Evolutionary conservation across 345 rosid genomes (phyloP).

Genomic region (Brassica carinata): DNA sequence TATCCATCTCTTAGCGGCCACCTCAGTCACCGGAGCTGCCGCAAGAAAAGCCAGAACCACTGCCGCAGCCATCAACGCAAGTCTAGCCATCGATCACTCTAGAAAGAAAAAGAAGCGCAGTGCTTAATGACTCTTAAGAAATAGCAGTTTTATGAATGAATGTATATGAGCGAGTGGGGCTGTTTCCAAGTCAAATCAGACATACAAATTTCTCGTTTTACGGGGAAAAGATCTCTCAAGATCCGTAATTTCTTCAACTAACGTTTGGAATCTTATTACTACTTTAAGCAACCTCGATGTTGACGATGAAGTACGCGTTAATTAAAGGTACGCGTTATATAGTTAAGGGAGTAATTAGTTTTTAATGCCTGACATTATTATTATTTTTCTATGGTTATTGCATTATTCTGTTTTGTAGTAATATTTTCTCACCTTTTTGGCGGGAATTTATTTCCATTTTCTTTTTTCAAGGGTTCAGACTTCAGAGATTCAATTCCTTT

Average conservation of each 20-base stretch:
- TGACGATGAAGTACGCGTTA: neutral
- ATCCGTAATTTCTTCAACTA: slow-evolving; percentile 30
- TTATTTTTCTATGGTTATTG: neutral
- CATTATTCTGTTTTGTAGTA: neutral
- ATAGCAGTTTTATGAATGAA: neutral
- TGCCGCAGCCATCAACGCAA: slow-evolving; percentile 35
- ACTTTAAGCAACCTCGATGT: slow-evolving; percentile 9
- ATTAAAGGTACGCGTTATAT: slow-evolving; percentile 1
- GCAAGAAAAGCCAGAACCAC: slow-evolving; percentile 42
- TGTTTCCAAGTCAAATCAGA: neutral
- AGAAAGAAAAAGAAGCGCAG: neutral
- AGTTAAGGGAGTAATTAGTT: neutral
- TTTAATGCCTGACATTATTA: neutral
- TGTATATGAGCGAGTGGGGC: neutral
- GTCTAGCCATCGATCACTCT: slow-evolving; percentile 35
- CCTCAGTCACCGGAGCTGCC: slow-evolving; percentile 46
- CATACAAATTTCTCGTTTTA: neutral
- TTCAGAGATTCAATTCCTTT: neutral
- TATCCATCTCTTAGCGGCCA: slow-evolving; percentile 56
- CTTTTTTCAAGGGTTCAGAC: neutral
- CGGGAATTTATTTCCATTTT: neutral
- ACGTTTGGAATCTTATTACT: neutral
- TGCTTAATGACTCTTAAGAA: slow-evolving; percentile 24
- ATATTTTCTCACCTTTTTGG: neutral
- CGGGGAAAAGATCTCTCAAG: slow-evolving; percentile 7